These are phyloP conservation scores for Fusarium subtropicale DNA, from an alignment of 2,329 filamentous ascomycete species.

Conservation along the genomic window DNA sequence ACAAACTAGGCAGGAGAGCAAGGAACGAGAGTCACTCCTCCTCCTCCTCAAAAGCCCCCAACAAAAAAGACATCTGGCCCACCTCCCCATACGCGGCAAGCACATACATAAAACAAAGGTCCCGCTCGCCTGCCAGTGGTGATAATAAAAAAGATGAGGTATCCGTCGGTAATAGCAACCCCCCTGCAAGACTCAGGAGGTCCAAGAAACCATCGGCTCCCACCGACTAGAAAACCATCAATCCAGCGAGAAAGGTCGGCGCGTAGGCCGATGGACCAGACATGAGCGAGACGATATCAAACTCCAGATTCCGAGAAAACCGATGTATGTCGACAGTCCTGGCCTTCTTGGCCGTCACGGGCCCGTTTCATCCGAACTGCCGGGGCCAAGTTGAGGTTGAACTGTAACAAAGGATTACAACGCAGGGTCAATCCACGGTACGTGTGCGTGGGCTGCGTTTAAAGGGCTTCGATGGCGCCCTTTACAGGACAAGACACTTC, in stretches of 20 bases:
- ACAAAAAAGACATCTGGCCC: constrained; percentile 50
- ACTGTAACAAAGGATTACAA: constrained; percentile 52
- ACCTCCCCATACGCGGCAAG: constrained; percentile 48
- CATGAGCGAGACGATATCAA: constrained; percentile 55
- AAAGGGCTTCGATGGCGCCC: constrained; percentile 32
- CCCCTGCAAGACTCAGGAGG: constrained; percentile 33
- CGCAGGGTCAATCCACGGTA: constrained; percentile 49
- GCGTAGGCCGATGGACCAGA: constrained; percentile 46
- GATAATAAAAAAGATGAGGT: constrained; percentile 48
- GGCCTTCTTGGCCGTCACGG: constrained; percentile 49
- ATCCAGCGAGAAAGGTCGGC: constrained; percentile 45
- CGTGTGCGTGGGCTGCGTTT: constrained; percentile 45
- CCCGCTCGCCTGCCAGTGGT: constrained; percentile 51
- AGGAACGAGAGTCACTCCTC: constrained; percentile 45
- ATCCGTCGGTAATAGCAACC: constrained; percentile 41
- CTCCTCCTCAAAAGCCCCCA: constrained; percentile 42
- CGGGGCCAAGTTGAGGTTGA: constrained; percentile 46
- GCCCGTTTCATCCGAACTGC: constrained; percentile 52
- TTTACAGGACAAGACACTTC: constrained; percentile 88
- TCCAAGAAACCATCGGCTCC: constrained; percentile 35
- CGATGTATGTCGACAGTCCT: constrained; percentile 51
- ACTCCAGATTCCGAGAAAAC: constrained; percentile 57
- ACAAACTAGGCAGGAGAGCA: constrained; percentile 39
- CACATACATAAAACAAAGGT: constrained; percentile 53
- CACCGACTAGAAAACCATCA: constrained; percentile 45